These are phyloP conservation scores for Scenedesmus sp. DNA, from an alignment of 163 green algal genomes.

Conservation along the genomic window DNA sequence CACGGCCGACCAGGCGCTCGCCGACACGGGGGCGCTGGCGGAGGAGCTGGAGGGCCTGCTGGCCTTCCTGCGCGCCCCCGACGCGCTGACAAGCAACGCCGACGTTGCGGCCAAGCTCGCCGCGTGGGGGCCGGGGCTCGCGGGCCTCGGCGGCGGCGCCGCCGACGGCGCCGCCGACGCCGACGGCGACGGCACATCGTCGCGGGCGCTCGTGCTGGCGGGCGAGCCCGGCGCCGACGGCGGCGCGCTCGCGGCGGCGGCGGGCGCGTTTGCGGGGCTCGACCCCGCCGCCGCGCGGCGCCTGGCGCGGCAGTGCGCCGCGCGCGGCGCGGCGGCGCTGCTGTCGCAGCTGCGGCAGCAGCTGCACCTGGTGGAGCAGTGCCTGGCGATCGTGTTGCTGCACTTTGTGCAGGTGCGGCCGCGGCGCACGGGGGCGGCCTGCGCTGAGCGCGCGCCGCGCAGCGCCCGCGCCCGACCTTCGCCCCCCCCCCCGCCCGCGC, in stretches of 20 bases:
- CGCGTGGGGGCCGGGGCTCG: slow-evolving; percentile 35
- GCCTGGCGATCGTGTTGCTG: slow-evolving; percentile 52
- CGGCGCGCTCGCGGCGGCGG: slow-evolving; percentile 39
- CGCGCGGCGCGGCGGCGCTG: slow-evolving; percentile 45
- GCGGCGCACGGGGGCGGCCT: neutral
- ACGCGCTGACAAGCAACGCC: slow-evolving; percentile 33
- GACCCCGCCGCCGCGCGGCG: slow-evolving; percentile 47
- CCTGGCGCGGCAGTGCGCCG: slow-evolving; percentile 55
- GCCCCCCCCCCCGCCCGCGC: too few species aligned
- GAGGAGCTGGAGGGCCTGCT: slow-evolving; percentile 42
- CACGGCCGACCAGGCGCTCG: slow-evolving; percentile 54
- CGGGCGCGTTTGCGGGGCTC: slow-evolving; percentile 32
- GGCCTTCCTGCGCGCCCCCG: slow-evolving; percentile 19
- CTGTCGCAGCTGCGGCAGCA: slow-evolving; percentile 44
- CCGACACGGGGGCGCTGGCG: neutral
- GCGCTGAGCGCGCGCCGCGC: neutral
- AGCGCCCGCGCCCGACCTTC: too few species aligned
- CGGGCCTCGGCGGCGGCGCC: slow-evolving; percentile 5
- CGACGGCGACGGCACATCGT: slow-evolving; percentile 4
- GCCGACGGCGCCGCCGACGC: neutral
- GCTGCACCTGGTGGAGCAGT: slow-evolving; percentile 59
- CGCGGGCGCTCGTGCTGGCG: slow-evolving; percentile 25
- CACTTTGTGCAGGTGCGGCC: slow-evolving; percentile 57
- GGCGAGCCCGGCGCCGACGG: neutral
- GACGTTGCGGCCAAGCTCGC: slow-evolving; percentile 30